Evolutionary conservation across 129 eudicot genomes (phyloP), one percentile per base, ranked within the genome.

Genomic region (Helianthus annuus): DNA sequence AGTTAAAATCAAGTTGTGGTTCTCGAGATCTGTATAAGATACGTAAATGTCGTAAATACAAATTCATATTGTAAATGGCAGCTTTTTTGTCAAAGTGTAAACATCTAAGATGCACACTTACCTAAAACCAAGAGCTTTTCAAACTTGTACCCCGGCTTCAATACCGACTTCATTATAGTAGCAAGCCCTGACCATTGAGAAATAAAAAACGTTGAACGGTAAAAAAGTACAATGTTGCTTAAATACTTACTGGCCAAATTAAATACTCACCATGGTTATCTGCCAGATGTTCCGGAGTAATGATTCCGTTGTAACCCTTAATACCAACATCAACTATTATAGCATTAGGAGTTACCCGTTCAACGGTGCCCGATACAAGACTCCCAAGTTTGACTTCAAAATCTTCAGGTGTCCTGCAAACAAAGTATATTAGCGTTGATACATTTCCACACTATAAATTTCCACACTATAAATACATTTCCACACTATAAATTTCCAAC

Each of bases 121-220:
- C 97, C 97, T 73, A 94, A 86, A 73, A 94, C 91, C 84, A 90
- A 80, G 60, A 94, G 92, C 61, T 81, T 71, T 78, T 88, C 95
- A 70, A 94, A 88, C 74, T 76, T 80, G 72, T 90, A 88, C 78
- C 98, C 97, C 36, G 97, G 91, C 89, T 79, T 88, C 77, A 94
- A 79, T 64, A 60, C 67, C 2, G 83, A 79, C 79, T 80, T 84
- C 87, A 94, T 72, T 39, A 53, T n/a, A 72, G 83, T 75, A 77
- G 96, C 89, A 80, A 82, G 89, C 48, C 96, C 97, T 91, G 87
- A 68, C 66, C 27, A 74, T 56, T 45, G 32, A 74, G 55, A 53
- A 38, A 72, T 10, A 17, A 24, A 65, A 22, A 13, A 16, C 0
- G 64, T 63, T 70, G 17, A 52, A 62, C 48, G 70, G n/a, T 61